Evolutionary conservation across 225 moss, liverwort and hornwort species (phyloP).

Genomic region (Rhytidiadelphus loreus): DNA sequence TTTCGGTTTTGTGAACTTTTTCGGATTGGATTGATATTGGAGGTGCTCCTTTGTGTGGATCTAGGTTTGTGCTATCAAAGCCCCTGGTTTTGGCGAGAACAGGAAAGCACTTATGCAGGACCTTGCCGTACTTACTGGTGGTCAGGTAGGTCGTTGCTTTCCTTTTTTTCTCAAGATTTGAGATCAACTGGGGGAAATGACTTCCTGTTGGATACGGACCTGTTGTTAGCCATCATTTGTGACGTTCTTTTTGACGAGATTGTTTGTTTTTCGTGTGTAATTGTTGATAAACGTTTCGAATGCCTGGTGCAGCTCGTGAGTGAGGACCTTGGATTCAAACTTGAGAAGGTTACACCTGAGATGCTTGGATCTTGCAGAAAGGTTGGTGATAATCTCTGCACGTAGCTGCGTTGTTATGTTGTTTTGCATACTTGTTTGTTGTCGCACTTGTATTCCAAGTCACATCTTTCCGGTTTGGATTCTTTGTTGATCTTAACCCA

Average conservation of each 20-base stretch:
- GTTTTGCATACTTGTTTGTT: background rate
- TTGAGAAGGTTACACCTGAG: conserved; percentile 65
- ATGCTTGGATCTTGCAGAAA: conserved; percentile 83
- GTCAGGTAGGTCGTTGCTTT: conserved; percentile 43
- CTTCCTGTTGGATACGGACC: too few species aligned
- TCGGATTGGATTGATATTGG: background rate
- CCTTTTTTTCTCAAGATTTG: background rate
- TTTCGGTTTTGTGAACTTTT: background rate
- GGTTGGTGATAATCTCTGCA: conserved; percentile 1
- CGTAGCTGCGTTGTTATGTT: background rate
- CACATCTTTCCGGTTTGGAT: background rate
- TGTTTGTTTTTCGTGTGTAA: too few species aligned
- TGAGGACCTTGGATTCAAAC: conserved; percentile 87
- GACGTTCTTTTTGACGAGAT: background rate
- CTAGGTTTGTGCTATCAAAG: conserved; percentile 93
- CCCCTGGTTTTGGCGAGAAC: conserved; percentile 95
- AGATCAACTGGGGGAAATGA: background rate
- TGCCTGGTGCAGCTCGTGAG: conserved; percentile 58
- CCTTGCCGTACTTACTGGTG: conserved; percentile 83
- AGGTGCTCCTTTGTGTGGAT: background rate
- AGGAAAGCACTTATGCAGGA: conserved; percentile 84
- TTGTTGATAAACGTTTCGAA: background rate
- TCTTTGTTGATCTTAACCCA: background rate
- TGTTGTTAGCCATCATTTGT: background rate
- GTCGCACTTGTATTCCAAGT: background rate